A percentile compares a stretch with the other conserved stretches of the same genome.
phyloP scores from a whole-genome alignment of 2,329 filamentous ascomycete species.

The Aspergillus calidoustus region DNA sequence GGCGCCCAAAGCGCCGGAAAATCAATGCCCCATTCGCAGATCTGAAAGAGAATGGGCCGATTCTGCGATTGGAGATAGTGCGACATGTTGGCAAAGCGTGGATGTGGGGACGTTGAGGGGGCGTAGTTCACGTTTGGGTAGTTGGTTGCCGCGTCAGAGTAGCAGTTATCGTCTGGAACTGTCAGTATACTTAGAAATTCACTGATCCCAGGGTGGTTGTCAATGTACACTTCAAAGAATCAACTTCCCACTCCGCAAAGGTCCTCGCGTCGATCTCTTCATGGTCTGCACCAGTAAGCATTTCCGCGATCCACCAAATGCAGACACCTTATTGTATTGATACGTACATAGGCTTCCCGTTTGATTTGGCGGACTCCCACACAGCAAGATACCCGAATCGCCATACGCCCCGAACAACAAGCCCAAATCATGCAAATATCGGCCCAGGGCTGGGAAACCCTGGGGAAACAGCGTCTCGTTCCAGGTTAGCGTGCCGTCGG shows the following conservation, averaged over 20 bases:
- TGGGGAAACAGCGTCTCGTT: conserved; percentile 48
- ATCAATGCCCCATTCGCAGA: conserved; percentile 60
- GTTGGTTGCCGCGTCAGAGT: conserved; percentile 43
- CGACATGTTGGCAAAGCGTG: conserved; percentile 55
- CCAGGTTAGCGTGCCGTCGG: conserved; percentile 48
- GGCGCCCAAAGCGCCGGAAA: conserved; percentile 56
- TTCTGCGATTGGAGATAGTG: conserved; percentile 44
- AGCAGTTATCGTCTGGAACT: conserved; percentile 54
- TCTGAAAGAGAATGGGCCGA: conserved; percentile 54
- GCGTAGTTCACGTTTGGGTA: conserved; percentile 51
- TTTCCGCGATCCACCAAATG: not conserved
- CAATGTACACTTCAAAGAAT: conserved; percentile 56
- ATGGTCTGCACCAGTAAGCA: conserved; percentile 38
- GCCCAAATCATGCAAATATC: conserved; percentile 45
- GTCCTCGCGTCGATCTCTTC: conserved; percentile 50
- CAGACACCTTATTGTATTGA: too few relatives aligned
- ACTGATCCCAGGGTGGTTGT: too few relatives aligned
- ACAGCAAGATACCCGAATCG: conserved; percentile 49
- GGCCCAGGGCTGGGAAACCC: conserved; percentile 47
- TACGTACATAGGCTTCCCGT: conserved; percentile 44
- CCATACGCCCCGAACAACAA: conserved; percentile 53
- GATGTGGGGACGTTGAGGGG: conserved; percentile 44
- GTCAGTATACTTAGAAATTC: not conserved
- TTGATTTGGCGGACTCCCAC: conserved; percentile 35
- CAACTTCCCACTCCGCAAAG: conserved; percentile 40